Evolutionary conservation across 495 filamentous ascomycete genomes (phyloP).

Genomic region (Aspergillus kassunensis): DNA sequence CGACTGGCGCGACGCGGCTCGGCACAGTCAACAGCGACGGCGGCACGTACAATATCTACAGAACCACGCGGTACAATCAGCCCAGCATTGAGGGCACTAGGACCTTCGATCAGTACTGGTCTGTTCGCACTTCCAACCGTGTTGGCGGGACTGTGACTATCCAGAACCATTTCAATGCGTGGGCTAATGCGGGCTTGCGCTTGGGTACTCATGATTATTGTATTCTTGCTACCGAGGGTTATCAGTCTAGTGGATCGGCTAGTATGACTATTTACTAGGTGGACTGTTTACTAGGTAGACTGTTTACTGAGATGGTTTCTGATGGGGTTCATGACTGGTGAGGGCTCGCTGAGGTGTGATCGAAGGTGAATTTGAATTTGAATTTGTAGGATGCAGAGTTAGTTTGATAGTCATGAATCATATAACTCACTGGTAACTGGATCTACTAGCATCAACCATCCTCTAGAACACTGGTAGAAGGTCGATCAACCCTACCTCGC

Average conservation of each 20-base stretch:
- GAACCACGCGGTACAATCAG: conserved; percentile 54
- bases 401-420: too few species aligned
- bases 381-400: too few species aligned
- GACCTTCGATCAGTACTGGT: conserved; percentile 62
- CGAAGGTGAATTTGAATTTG: too few species aligned
- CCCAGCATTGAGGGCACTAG: conserved; percentile 55
- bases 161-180: conserved; percentile 62
- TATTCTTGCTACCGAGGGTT: conserved; percentile 59
- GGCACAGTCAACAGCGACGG: conserved; percentile 59
- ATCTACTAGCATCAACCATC: too few species aligned
- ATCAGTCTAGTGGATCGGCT: conserved; percentile 50
- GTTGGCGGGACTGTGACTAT: conserved; percentile 50
- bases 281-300: too few species aligned
- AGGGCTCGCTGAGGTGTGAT: too few species aligned
- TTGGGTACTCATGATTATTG: conserved; percentile 56
- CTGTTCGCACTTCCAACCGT: conserved; percentile 51
- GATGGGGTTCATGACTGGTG: too few species aligned
- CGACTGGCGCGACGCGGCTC: conserved; percentile 39
- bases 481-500: too few species aligned
- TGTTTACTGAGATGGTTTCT: too few species aligned
- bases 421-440: too few species aligned
- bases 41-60: conserved; percentile 60
- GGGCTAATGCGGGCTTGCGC: conserved; percentile 44
- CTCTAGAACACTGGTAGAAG: too few species aligned
- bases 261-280: conserved; percentile 51